Evolutionary conservation across 371 early-diverging fungal species (phyloP), one percentile per base, ranked within the genome.

Genomic region (Syncephalastrum monosporum): DNA sequence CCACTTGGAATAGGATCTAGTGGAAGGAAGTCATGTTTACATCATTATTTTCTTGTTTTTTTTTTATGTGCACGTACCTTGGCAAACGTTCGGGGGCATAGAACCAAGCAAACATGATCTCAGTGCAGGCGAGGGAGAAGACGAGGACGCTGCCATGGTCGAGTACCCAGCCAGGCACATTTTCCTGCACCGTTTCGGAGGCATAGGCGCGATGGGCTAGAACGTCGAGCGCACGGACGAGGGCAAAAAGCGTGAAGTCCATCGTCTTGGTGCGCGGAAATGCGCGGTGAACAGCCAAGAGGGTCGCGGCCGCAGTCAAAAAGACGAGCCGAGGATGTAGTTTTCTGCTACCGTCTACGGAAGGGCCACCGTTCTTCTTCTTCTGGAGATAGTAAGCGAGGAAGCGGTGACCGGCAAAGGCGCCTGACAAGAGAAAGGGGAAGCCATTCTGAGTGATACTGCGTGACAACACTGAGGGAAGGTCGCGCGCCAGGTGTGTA

Each of bases 31-130:
- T 14, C 21, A 50, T n/a, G n/a, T 17, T 15, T 52, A 10, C 19
- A 14, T 23, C 21, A 14, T 51, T 13, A 8, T 42, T 14, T 29
- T 24, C n/a, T 10, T 27, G 21, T 44, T 24, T 47, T 27, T 59
- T 19, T 15, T 53, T 41, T 19, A 6, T 16, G 33, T n/a, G 42
- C n/a, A 54, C 64, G 67, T 72, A 83, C 82, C 73, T 80, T 57
- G 84, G 84, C 44, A 83, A 43, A n/a, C 81, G 63, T 19, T 65
- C 33, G 0, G 82, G 82, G 25, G 68, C 82, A 60, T 75, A 86
- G 45, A 87, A 62, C 85, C 85, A 87, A 6, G 83, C 75, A 51
- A 71, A 85, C 75, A 87, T 85, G 53, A 86, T 86, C 59, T 86
- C 82, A 17, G 84, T 77, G 50, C 81, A 80, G 6, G 79, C 74